phyloP scores from a whole-genome alignment of 202 grass and related monocot species.

The Elaeis oleifera region DNA sequence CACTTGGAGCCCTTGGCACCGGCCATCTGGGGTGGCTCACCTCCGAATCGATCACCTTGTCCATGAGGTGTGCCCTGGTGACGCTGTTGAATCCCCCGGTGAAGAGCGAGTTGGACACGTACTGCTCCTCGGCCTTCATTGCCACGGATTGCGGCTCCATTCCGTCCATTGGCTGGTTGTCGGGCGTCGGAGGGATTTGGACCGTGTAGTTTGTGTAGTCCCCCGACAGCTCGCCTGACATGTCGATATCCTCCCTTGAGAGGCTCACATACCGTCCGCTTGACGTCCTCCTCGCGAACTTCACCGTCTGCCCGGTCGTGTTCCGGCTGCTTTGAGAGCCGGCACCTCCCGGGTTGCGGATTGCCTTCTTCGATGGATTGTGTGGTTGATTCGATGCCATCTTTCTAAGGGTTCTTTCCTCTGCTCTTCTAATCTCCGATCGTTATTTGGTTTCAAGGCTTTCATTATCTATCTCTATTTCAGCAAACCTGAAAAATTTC shows the following conservation, averaged over 20 bases:
- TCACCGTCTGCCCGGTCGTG: constrained; percentile 40
- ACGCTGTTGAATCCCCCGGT: constrained; percentile 79
- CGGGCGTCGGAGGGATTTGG: constrained; percentile 81
- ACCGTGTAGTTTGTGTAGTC: constrained; percentile 93
- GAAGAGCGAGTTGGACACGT: constrained; percentile 68
- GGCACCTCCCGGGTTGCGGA: constrained; percentile 28
- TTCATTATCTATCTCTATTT: too few relatives aligned
- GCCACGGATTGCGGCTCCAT: constrained; percentile 40
- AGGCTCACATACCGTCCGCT: constrained; percentile 78
- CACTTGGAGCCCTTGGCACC: constrained; percentile 49
- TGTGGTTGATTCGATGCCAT: too few relatives aligned
- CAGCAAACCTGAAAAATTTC: too few relatives aligned
- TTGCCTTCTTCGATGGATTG: constrained; percentile 45
- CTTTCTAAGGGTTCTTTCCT: too few relatives aligned
- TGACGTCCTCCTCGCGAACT: constrained; percentile 72
- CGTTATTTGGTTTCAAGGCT: too few relatives aligned
- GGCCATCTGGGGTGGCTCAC: constrained; percentile 59
- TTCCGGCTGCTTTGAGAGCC: constrained; percentile 2
- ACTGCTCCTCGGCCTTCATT: constrained; percentile 79
- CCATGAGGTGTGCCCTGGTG: constrained; percentile 72
- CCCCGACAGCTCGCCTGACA: constrained; percentile 45
- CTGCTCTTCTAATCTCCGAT: too few relatives aligned
- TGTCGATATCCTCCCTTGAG: constrained; percentile 73
- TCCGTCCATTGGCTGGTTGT: constrained; percentile 82
- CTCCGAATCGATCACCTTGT: constrained; percentile 62